Evolutionary conservation across 1,139 yeast genomes (phyloP).

Genomic region (Yamadazyma taylorii): DNA sequence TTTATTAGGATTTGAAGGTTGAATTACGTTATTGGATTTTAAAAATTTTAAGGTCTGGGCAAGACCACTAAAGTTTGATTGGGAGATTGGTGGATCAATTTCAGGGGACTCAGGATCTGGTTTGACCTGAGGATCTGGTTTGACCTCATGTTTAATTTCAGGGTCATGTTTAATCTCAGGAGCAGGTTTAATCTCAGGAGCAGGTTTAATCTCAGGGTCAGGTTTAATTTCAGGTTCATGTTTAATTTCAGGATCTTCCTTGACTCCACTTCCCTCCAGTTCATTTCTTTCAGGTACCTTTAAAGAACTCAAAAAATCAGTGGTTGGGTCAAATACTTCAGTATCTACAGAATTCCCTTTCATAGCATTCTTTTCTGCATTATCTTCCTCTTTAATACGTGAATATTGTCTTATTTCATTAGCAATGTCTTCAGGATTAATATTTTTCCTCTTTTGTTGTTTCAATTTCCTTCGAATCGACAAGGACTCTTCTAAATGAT

Average conservation of each 20-base stretch:
- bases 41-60: constrained; percentile 60
- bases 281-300: no score
- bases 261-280: background rate
- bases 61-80: constrained; percentile 41
- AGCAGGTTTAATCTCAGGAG: constrained; percentile 4
- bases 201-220: background rate
- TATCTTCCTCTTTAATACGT: constrained; percentile 30
- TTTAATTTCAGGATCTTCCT: constrained; percentile 4
- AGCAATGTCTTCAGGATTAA: constrained; percentile 50
- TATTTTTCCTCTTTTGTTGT: constrained; percentile 27
- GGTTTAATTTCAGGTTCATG: background rate
- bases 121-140: constrained; percentile 2
- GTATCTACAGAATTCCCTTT: constrained; percentile 21
- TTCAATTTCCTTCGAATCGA: constrained; percentile 40
- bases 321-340: constrained; percentile 53
- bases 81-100: background rate
- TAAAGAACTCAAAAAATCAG: constrained; percentile 53
- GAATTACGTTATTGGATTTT: constrained; percentile 42
- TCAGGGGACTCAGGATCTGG: no score
- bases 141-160: background rate
- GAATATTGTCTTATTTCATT: constrained; percentile 38
- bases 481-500: constrained; percentile 47
- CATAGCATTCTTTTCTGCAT: constrained; percentile 19
- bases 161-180: background rate
- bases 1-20: constrained; percentile 16